Conservation (phyloP, 805 yeast species). For the Saccharomycopsis fibuligera region DNA sequence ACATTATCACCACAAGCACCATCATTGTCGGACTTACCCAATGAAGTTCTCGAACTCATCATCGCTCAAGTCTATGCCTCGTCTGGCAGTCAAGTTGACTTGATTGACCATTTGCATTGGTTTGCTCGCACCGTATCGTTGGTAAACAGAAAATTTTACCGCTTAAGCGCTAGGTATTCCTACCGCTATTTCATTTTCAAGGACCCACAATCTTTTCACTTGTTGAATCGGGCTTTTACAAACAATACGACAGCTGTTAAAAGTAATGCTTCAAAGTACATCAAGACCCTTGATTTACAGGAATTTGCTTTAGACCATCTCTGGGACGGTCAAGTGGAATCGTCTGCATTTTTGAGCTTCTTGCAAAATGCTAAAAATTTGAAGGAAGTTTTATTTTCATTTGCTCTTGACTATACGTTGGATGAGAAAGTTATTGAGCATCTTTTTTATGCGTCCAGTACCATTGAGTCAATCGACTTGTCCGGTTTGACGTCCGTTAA, state of each 20-base stretch:
- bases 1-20: too few species aligned
- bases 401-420: constrained; percentile 4
- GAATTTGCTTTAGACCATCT: constrained; percentile 7
- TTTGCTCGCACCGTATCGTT: constrained; percentile 11
- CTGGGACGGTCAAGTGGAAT: background rate
- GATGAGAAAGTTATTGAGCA: background rate
- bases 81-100: background rate
- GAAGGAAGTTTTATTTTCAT: constrained; percentile 3
- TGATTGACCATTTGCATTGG: constrained; percentile 7
- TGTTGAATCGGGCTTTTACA: background rate
- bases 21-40: background rate
- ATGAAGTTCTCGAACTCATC: background rate
- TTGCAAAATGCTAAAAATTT: background rate
- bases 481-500: constrained; percentile 1
- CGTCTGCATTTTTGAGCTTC: background rate
- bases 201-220: background rate
- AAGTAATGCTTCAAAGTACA: background rate
- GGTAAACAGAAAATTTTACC: constrained; percentile 1
- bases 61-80: background rate
- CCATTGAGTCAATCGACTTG: constrained; percentile 5
- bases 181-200: constrained; percentile 2
- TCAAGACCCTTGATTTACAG: constrained; percentile 8
- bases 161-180: background rate
- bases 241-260: background rate
- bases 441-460: background rate